Evolutionary conservation across 805 yeast genomes (phyloP).

Genomic region (Starmerella apis): DNA sequence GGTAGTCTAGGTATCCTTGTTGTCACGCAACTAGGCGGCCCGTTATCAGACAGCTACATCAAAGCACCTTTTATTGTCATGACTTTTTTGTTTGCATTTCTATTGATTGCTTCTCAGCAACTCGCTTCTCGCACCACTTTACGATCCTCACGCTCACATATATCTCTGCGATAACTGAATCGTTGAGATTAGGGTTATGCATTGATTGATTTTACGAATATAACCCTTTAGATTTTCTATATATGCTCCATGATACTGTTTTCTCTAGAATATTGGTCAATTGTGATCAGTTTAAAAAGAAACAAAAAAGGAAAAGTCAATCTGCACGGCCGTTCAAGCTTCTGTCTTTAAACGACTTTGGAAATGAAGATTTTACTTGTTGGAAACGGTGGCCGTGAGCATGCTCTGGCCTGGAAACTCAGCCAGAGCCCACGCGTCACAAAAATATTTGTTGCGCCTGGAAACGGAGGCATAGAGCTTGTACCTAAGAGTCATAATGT

Average conservation of each 20-base stretch:
- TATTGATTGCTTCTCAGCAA: slow-evolving; percentile 8
- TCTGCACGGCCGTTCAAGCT: not conserved
- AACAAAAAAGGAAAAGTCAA: not conserved
- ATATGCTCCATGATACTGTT: not conserved
- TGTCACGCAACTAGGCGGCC: slow-evolving; percentile 53
- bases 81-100: slow-evolving; percentile 34
- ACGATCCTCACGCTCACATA: slow-evolving; percentile 14
- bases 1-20: slow-evolving; percentile 60
- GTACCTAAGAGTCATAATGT: slow-evolving; percentile 55
- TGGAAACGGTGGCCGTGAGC: slow-evolving; percentile 99
- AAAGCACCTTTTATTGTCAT: slow-evolving; percentile 51
- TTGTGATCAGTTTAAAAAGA: not conserved
- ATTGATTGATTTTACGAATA: not conserved
- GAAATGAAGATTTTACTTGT: slow-evolving; percentile 61
- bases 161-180: not conserved
- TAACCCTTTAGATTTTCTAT: not conserved
- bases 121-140: slow-evolving; percentile 11
- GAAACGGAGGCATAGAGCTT: slow-evolving; percentile 74
- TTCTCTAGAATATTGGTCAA: not conserved
- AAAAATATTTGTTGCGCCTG: slow-evolving; percentile 85
- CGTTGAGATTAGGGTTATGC: not conserved
- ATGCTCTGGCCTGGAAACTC: slow-evolving; percentile 88
- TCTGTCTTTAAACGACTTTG: not conserved
- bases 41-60: slow-evolving; percentile 45
- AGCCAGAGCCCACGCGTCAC: slow-evolving; percentile 63